Conservation (phyloP, 345 rosid species). For the Garcia nutans region DNA sequence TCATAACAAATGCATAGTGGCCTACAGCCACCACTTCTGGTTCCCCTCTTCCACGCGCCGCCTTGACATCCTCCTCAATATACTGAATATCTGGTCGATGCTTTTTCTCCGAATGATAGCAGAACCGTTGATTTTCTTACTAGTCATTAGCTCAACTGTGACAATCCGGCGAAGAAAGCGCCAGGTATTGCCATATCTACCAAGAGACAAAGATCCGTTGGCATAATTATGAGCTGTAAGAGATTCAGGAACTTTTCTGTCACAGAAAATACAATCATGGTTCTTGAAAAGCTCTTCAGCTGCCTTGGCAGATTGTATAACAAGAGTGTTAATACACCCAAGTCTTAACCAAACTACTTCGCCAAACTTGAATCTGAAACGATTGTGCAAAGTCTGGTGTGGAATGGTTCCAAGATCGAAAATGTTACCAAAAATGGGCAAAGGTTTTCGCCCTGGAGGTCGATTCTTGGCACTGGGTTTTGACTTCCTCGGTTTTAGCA, state of each 20-base stretch:
- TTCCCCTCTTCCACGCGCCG: neutral
- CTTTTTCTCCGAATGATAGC: neutral
- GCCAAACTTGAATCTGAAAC: slow-evolving; percentile 6
- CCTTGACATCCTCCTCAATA: slow-evolving; percentile 3
- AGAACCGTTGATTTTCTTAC: slow-evolving; percentile 11
- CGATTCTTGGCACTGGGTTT: no score
- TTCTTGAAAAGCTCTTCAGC: slow-evolving; percentile 27
- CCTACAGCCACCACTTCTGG: slow-evolving; percentile 5
- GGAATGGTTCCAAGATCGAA: slow-evolving; percentile 25
- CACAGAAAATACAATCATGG: slow-evolving; percentile 13
- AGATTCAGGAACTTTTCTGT: neutral
- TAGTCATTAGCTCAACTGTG: slow-evolving; percentile 8
- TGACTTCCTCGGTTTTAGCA: no score
- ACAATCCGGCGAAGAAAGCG: slow-evolving; percentile 11
- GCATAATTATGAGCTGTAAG: slow-evolving; percentile 12
- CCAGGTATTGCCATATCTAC: slow-evolving; percentile 21
- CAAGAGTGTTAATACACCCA: slow-evolving; percentile 22
- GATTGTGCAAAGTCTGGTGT: slow-evolving; percentile 13
- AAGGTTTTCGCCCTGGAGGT: slow-evolving; percentile 18
- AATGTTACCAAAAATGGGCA: slow-evolving; percentile 24
- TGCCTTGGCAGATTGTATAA: slow-evolving; percentile 17
- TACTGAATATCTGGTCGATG: slow-evolving; percentile 2
- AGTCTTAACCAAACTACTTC: slow-evolving; percentile 26
- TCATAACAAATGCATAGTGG: neutral
- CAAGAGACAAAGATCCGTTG: slow-evolving; percentile 1